Conservation (phyloP, 2,329 filamentous ascomycete genomes). For the Trichophyton simii region DNA sequence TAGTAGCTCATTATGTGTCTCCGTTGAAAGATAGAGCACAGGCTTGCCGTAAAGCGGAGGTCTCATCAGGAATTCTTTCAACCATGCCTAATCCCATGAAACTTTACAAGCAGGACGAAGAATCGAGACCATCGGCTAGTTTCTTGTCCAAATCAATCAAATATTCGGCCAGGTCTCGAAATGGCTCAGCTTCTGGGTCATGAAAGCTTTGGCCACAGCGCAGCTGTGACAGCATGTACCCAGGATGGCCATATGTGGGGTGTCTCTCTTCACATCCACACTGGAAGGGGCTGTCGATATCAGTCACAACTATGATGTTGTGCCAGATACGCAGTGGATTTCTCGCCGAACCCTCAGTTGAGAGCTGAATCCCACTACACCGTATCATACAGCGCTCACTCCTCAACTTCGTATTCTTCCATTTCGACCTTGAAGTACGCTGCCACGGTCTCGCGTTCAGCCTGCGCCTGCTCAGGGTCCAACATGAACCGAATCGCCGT, state of each 20-base stretch:
- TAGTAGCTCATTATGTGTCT: too few species aligned
- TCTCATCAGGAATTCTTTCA: background rate
- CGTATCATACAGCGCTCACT: slow-evolving; percentile 14
- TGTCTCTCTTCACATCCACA: background rate
- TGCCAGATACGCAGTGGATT: background rate
- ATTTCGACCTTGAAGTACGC: slow-evolving; percentile 63
- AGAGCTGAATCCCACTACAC: background rate
- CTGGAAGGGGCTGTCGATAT: background rate
- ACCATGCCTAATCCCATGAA: background rate
- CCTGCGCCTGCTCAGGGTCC: slow-evolving; percentile 59
- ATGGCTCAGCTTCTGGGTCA: too few species aligned
- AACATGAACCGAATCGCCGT: slow-evolving; percentile 85
- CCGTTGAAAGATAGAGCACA: background rate
- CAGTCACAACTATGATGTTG: background rate
- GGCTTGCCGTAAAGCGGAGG: background rate
- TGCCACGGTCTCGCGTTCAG: slow-evolving; percentile 56
- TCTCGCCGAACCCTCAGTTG: background rate
- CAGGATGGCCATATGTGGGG: too few species aligned
- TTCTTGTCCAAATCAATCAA: too few species aligned
- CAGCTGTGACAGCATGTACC: too few species aligned
- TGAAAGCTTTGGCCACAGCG: too few species aligned
- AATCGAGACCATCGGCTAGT: too few species aligned
- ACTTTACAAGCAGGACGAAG: too few species aligned
- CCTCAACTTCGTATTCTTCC: slow-evolving; percentile 46
- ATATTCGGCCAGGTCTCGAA: too few species aligned